phyloP scores from a whole-genome alignment of 257 asterid genomes.

The Schizonepeta tenuifolia region DNA sequence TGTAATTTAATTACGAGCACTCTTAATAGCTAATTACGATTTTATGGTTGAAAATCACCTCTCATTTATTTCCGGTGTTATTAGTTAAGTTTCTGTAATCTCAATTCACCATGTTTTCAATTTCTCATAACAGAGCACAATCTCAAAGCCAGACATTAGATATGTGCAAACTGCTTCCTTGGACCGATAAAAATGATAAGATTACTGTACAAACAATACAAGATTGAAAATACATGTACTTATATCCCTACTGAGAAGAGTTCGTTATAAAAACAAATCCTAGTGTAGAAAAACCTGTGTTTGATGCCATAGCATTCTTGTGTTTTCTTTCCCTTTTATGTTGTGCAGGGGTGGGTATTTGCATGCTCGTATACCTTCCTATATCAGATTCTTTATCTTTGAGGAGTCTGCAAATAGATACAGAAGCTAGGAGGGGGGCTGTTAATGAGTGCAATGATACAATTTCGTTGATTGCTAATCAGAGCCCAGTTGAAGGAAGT shows the following conservation, averaged over 20 bases:
- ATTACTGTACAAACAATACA: neutral
- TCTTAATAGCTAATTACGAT: too few relatives aligned
- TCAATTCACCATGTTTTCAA: too few relatives aligned
- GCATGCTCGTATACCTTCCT: conserved; percentile 86
- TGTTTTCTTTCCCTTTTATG: conserved; percentile 86
- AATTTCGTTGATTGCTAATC: conserved; percentile 66
- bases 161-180: too few relatives aligned
- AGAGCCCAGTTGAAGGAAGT: conserved; percentile 49
- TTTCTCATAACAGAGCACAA: too few relatives aligned
- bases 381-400: conserved; percentile 80
- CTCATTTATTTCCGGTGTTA: too few relatives aligned
- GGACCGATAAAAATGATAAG: neutral
- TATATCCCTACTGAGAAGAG: too few relatives aligned
- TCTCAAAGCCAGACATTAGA: too few relatives aligned
- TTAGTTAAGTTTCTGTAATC: too few relatives aligned
- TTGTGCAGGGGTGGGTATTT: conserved; percentile 75
- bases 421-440: conserved; percentile 62
- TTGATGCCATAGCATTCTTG: conserved; percentile 69
- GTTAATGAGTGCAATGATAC: too few relatives aligned
- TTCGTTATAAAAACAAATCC: too few relatives aligned
- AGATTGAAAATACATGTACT: neutral
- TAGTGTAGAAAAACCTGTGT: conserved; percentile 36
- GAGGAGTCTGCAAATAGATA: conserved; percentile 65
- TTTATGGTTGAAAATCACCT: too few relatives aligned
- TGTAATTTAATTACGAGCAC: too few relatives aligned